phyloP scores from a whole-genome alignment of 441 rosid genomes.

The Syzygium syzygioides region DNA sequence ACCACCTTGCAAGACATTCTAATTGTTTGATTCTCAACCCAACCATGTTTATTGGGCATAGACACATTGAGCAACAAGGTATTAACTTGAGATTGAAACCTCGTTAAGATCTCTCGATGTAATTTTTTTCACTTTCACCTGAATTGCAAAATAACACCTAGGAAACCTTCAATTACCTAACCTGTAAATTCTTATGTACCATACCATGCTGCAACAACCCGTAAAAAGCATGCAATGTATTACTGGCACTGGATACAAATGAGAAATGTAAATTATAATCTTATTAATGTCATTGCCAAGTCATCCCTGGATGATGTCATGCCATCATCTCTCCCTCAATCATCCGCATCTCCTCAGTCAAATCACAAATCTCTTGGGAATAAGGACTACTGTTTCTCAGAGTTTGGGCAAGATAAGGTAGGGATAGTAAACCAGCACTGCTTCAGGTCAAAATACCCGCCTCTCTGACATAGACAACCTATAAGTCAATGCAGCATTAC shows the following conservation, averaged over 20 bases:
- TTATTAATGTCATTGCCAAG: neutral
- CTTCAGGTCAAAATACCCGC: neutral
- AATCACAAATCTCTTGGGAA: neutral
- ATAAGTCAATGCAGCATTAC: neutral
- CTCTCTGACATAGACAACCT: neutral
- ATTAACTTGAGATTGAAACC: neutral
- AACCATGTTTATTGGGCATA: neutral
- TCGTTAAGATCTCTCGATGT: neutral
- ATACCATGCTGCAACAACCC: neutral
- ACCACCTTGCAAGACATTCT: neutral
- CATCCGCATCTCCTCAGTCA: neutral
- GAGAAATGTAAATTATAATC: neutral
- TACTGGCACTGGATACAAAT: neutral
- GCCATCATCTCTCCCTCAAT: neutral
- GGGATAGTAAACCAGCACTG: neutral
- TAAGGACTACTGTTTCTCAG: neutral
- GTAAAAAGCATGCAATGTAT: neutral
- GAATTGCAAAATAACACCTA: neutral
- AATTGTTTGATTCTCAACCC: neutral
- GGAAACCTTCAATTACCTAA: neutral
- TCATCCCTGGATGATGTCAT: neutral
- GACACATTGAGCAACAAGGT: neutral
- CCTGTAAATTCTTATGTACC: neutral
- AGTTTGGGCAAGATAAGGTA: neutral
- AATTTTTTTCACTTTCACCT: neutral